These are phyloP conservation scores for Symmetrospora coprosmae DNA, from an alignment of 768 basidiomycete genomes.

Conservation along the genomic window DNA sequence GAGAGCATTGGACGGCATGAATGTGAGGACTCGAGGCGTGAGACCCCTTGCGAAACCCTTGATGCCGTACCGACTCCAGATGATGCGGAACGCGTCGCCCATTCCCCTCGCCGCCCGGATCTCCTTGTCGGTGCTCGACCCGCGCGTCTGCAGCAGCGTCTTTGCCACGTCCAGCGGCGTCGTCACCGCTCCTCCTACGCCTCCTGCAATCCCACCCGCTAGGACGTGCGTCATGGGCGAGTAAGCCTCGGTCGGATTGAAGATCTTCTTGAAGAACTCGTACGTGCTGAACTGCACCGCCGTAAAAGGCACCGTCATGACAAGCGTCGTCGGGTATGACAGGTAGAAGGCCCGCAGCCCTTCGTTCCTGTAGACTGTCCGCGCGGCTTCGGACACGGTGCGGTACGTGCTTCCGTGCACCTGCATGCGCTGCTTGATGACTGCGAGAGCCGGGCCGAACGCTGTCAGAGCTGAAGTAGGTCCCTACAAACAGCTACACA, in stretches of 20 bases:
- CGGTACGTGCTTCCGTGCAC: slow-evolving; percentile 83
- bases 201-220: slow-evolving; percentile 84
- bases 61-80: slow-evolving; percentile 69
- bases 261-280: slow-evolving; percentile 69
- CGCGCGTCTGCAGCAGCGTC: slow-evolving; percentile 88
- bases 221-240: slow-evolving; percentile 85
- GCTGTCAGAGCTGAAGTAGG: neutral
- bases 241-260: slow-evolving; percentile 76
- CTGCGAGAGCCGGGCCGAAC: slow-evolving; percentile 40
- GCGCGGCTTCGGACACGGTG: slow-evolving; percentile 71
- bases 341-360: slow-evolving; percentile 88
- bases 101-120: slow-evolving; percentile 74
- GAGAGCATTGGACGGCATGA: slow-evolving; percentile 90
- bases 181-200: slow-evolving; percentile 83
- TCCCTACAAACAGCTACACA: too few relatives aligned
- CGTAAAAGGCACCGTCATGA: slow-evolving; percentile 92
- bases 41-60: slow-evolving; percentile 76
- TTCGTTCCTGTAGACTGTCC: slow-evolving; percentile 67
- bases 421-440: slow-evolving; percentile 99
- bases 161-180: slow-evolving; percentile 96
- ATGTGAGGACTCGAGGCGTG: slow-evolving; percentile 78
- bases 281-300: slow-evolving; percentile 96
- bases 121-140: slow-evolving; percentile 67
- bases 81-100: slow-evolving; percentile 72
- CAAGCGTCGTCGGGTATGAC: slow-evolving; percentile 94